Percentiles rank a stretch among this genome's conserved stretches.
These are phyloP conservation scores for Xylaria sp. DNA, from an alignment of 2,329 filamentous ascomycete species.

Conservation along the genomic window DNA sequence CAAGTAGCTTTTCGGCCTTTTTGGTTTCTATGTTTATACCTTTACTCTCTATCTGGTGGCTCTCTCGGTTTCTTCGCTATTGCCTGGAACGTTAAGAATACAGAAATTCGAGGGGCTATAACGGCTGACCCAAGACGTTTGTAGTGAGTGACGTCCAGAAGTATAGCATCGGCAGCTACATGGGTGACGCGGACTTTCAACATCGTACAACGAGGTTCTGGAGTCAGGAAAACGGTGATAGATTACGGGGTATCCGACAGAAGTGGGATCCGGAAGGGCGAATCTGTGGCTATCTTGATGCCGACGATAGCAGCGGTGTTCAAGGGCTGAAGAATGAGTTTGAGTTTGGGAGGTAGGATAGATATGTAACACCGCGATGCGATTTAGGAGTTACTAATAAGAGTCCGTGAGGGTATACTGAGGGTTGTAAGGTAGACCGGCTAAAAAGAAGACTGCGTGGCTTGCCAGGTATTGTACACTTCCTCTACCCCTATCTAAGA, in stretches of 20 bases:
- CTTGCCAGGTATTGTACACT: conserved; percentile 13
- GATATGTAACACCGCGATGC: conserved; percentile 2
- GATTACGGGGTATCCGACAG: conserved; percentile 56
- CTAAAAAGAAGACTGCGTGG: conserved; percentile 4
- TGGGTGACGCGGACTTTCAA: conserved; percentile 66
- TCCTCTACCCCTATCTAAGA: neutral
- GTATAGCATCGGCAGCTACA: conserved; percentile 61
- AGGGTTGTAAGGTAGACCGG: neutral
- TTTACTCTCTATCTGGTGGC: no score
- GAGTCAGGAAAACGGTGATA: conserved; percentile 55
- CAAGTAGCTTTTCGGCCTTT: no score
- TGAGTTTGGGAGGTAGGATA: conserved; percentile 49
- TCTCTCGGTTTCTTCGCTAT: no score
- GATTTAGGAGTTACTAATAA: neutral
- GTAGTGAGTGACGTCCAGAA: conserved; percentile 52
- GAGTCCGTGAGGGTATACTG: neutral
- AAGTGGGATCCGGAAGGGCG: conserved; percentile 58
- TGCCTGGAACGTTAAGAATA: no score
- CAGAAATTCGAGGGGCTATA: no score
- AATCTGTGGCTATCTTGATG: conserved; percentile 59
- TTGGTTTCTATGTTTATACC: no score
- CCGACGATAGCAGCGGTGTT: conserved; percentile 55
- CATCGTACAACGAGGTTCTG: conserved; percentile 60
- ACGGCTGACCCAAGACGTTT: neutral
- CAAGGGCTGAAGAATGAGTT: conserved; percentile 56